phyloP scores from a whole-genome alignment of 345 rosid species.

The Citrus cavaleriei region DNA sequence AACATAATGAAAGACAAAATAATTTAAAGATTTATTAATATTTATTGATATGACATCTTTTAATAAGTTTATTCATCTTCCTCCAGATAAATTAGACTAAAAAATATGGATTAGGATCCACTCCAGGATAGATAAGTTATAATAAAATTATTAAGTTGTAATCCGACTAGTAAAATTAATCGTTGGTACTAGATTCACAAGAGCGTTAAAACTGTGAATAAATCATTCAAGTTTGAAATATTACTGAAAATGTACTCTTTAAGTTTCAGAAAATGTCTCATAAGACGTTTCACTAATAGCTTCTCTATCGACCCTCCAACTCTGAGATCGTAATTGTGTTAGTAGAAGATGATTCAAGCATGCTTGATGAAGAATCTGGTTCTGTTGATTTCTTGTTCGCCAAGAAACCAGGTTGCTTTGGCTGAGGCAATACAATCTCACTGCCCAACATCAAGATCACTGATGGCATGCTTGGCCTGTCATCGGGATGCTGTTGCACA shows the following conservation, averaged over 20 bases:
- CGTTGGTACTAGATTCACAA: conserved; percentile 49
- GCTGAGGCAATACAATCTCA: conserved; percentile 26
- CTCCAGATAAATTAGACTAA: no score
- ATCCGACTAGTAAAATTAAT: conserved; percentile 43
- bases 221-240: neutral
- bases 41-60: no score
- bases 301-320: conserved; percentile 5
- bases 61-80: no score
- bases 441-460: conserved; percentile 42
- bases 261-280: neutral
- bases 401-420: conserved; percentile 40
- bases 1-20: no score
- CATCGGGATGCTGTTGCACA: conserved; percentile 37
- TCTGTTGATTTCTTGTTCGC: conserved; percentile 13
- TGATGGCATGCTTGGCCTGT: conserved; percentile 40
- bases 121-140: no score
- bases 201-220: conserved; percentile 30
- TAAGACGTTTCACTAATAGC: neutral
- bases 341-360: conserved; percentile 9
- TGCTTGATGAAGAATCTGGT: conserved; percentile 24
- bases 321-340: conserved; percentile 30
- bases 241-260: neutral
- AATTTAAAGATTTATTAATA: no score
- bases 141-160: no score
- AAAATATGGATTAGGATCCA: no score